A percentile compares a stretch with the other conserved stretches of the same genome.
Evolutionary conservation across 2,329 filamentous ascomycete genomes (phyloP).

Genomic region (Zymoseptoria pseudotritici): DNA sequence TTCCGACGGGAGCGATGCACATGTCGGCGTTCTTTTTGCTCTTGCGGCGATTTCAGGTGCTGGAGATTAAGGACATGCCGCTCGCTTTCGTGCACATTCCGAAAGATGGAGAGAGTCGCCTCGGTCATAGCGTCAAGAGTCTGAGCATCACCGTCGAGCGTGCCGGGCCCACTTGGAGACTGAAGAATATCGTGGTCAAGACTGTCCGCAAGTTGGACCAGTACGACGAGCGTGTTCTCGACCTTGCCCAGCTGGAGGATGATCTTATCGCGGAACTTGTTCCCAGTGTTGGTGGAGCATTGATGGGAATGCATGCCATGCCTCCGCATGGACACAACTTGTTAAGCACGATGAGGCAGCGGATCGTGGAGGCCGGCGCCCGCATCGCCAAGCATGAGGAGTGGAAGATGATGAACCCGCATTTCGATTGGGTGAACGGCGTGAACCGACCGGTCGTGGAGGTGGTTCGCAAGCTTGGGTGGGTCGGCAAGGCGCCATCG

Average conservation of each 20-base stretch:
- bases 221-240: not conserved
- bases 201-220: not conserved
- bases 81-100: not conserved
- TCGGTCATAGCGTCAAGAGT: not conserved
- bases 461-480: not conserved
- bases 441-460: not conserved
- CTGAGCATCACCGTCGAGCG: not conserved
- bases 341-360: too few relatives aligned
- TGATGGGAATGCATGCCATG: too few relatives aligned
- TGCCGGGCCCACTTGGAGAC: not conserved
- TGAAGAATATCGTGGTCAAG: not conserved
- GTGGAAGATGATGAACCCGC: not conserved
- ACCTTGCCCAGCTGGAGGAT: not conserved
- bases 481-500: too few relatives aligned
- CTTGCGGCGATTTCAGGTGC: not conserved
- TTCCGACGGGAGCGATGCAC: not conserved
- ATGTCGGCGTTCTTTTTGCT: not conserved
- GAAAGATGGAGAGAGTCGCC: not conserved
- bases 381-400: not conserved
- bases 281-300: too few relatives aligned
- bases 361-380: too few relatives aligned
- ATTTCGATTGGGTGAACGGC: not conserved
- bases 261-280: too few relatives aligned
- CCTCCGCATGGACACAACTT: too few relatives aligned
- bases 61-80: not conserved